Evolutionary conservation across 305 asterid genomes (phyloP).

Genomic region (Solanum hybrid): DNA sequence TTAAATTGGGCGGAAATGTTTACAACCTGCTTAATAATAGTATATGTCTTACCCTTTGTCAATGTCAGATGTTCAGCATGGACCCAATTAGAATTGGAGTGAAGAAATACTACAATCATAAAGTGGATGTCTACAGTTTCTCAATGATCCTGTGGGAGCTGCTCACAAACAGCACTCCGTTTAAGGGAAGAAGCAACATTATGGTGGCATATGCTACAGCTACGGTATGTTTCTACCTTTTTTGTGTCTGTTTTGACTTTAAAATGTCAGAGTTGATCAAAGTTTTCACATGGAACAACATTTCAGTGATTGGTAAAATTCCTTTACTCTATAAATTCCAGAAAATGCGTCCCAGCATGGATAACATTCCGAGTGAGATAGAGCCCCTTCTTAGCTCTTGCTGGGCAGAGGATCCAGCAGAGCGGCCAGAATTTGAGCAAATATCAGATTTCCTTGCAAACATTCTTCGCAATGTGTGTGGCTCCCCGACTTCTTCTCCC

Average conservation of each 20-base stretch:
- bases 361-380: constrained; percentile 36
- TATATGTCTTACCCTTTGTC: constrained; percentile 3
- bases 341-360: constrained; percentile 52
- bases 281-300: neutral
- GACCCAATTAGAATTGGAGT: constrained; percentile 28
- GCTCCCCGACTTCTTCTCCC: constrained; percentile 7
- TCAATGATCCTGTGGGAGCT: constrained; percentile 59
- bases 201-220: constrained; percentile 56
- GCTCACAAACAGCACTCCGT: constrained; percentile 52
- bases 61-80: constrained; percentile 36
- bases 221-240: constrained; percentile 21
- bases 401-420: constrained; percentile 53
- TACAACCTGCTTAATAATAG: neutral
- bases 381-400: constrained; percentile 40
- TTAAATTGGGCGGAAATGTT: neutral
- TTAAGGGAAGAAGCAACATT: constrained; percentile 33
- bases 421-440: constrained; percentile 52
- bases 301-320: neutral
- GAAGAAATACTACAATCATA: constrained; percentile 48
- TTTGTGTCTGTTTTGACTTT: neutral
- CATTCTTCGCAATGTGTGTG: constrained; percentile 16
- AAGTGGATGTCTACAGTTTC: constrained; percentile 65
- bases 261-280: neutral
- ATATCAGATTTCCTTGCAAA: constrained; percentile 29
- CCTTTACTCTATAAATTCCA: constrained; percentile 11